A percentile compares a stretch with the other conserved stretches of the same genome.
phyloP scores from a whole-genome alignment of 1,139 yeast species.

The Pichia sp. region DNA sequence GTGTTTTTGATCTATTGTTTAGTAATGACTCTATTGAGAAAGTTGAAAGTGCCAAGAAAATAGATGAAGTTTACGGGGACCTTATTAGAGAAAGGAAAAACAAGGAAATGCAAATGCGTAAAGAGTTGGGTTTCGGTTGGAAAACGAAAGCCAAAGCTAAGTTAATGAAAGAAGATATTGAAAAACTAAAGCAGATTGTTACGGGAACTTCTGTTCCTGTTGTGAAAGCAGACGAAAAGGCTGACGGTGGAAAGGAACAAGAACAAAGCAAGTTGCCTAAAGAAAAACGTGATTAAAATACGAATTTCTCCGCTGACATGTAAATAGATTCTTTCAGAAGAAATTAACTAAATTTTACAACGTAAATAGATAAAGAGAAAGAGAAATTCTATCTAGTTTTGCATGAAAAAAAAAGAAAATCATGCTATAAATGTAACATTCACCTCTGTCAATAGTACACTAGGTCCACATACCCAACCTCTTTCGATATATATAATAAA shows the following conservation, averaged over 20 bases:
- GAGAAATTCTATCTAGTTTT: background rate
- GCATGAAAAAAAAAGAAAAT: background rate
- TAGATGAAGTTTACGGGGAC: constrained; percentile 45
- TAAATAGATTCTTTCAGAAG: background rate
- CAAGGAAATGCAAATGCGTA: constrained; percentile 34
- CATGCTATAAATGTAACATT: background rate
- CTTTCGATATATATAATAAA: constrained; percentile 21
- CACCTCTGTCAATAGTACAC: constrained; percentile 16
- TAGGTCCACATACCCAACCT: constrained; percentile 22
- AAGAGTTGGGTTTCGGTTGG: constrained; percentile 41
- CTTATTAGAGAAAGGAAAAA: constrained; percentile 29
- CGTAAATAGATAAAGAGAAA: background rate
- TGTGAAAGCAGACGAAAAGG: constrained; percentile 4
- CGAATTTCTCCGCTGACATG: background rate
- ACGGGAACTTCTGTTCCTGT: constrained; percentile 30
- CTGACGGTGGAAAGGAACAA: background rate
- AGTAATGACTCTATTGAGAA: constrained; percentile 73
- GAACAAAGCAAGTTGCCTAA: background rate
- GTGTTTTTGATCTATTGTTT: constrained; percentile 73
- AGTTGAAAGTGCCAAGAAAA: constrained; percentile 66
- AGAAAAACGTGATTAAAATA: background rate
- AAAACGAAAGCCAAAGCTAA: constrained; percentile 32
- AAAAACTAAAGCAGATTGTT: constrained; percentile 24
- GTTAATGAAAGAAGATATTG: constrained; percentile 31
- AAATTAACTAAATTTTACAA: background rate